A percentile compares a stretch with the other conserved stretches of the same genome.
phyloP scores from a whole-genome alignment of 441 rosid genomes.

The Corymbia calophylla region DNA sequence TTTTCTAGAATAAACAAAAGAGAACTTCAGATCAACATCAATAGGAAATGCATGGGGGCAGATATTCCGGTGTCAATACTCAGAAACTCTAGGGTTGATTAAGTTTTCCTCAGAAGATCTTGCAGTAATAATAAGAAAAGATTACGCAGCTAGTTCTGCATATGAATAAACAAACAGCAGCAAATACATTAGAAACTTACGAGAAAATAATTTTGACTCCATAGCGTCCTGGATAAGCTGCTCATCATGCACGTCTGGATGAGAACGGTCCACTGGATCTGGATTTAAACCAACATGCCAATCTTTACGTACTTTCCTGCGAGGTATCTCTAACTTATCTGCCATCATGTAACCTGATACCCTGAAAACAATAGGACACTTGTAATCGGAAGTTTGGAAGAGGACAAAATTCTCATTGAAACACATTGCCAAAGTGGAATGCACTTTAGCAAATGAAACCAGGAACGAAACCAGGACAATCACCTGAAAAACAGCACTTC shows the following conservation, averaged over 20 bases:
- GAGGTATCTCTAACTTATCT: constrained; percentile 90
- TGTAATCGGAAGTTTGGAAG: neutral
- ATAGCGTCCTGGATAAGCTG: constrained; percentile 54
- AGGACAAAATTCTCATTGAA: neutral
- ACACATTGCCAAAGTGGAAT: neutral
- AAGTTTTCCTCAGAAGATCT: neutral
- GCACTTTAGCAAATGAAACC: neutral
- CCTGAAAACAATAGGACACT: constrained; percentile 30
- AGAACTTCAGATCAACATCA: constrained; percentile 5
- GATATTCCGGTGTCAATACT: neutral
- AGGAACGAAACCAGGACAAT: neutral
- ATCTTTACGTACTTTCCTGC: constrained; percentile 76
- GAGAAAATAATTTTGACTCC: constrained; percentile 28
- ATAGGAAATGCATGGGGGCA: neutral
- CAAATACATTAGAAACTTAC: constrained; percentile 33
- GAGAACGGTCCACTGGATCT: constrained; percentile 93
- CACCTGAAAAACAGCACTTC: constrained; percentile 96
- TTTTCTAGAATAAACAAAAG: constrained; percentile 40
- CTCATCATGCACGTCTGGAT: constrained; percentile 85
- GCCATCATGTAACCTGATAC: constrained; percentile 94
- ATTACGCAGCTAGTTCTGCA: neutral
- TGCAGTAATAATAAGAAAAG: neutral
- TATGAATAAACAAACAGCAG: neutral
- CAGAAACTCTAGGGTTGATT: neutral
- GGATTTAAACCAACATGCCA: constrained; percentile 86